Base-by-base conservation (phyloP, 352 stramenopile species). In the Globisporangium canariense region DNA sequence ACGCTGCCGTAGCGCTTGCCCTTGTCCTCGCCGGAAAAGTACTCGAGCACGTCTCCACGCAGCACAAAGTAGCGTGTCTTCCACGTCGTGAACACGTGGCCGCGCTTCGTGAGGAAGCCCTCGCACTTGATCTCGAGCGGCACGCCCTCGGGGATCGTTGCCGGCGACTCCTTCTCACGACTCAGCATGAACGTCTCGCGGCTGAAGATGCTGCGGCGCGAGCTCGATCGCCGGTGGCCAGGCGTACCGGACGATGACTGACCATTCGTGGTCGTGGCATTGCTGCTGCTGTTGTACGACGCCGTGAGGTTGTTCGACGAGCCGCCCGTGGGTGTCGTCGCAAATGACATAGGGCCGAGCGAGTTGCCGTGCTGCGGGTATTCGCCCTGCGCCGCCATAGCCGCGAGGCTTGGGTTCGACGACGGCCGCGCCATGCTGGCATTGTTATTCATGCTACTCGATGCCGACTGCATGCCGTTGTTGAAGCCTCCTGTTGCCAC, bases 41-140 rank as follows among this genome's bases (percentile, higher is more conserved):
- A 96, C 62, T 94, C 87, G 51, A 96, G 70, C 54, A 92, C 79
- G 36, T 94, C 89, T 10, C 83, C 81, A 22, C 85, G 77, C 46
- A 96, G 67, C 38, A 90, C 90, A 66, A 96, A 96, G 73, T 94
- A 96, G 25, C 88, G 83, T 62, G 87, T 96, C 72, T 95, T 96
- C 88, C 88, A 96, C 71, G 92, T 96, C 30, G 86, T 96, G 54
- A 94, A 93, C 69, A 94, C 77, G 70, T 96, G 88, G 34, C 88
- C 88, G 56, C 86, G 78, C 72, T 96, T 96, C 14, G 86, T 95
- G 18, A 96, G 61, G 52, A 91, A 96, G 32, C 88, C 88, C 58
- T 94, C 86, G 57, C 77, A 94, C 53, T 77, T 78, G 57, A 94
- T 90, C 28, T 91, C 81, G 22, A 67, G 51, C 34, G 68, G 64